Evolutionary conservation across 768 basidiomycete species (phyloP), one percentile per base, ranked within the genome.

Genomic region (Ramaria sp.): DNA sequence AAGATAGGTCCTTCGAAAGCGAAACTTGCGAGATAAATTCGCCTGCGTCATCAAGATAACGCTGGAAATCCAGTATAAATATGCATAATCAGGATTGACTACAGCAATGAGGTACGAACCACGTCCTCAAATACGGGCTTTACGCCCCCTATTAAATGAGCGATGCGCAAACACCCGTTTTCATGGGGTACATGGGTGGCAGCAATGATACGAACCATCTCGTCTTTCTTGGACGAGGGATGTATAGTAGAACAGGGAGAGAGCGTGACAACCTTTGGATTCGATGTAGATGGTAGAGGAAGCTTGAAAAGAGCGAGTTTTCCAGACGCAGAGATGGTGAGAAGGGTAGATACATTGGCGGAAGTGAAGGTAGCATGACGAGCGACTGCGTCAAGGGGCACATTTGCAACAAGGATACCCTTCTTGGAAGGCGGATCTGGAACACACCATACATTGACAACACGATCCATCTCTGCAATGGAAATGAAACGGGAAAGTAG

Each of bases 311-410:
- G 63, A 0, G 75, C 75, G 12, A 84, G 65, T 61, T 74, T 78
- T 25, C 82, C 83, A 22, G 82, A 78, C 3, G 76, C 69, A 44
- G 81, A 79, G 37, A 84, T 68, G 15, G 78, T 70, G 39, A 82
- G 72, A 30, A 83, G 70, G 34, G 67, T 69, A 57, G 67, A 58
- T n/a, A 60, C 52, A 6, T 45, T 30, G 39, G 64, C 36, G 27
- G 44, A 34, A 9, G 62, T 58, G 18, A 66, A 60, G 34, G 62
- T 34, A 56, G 80, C 70, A 18, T 66, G 63, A 20, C 76, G 72
- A n/a, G 78, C 78, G 56, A 80, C 78, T 2, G 82, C 78, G 63
- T 86, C 84, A 15, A 85, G 69, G 13, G 82, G 75, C 4, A 81
- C 72, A 4, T 78, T 78, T 15, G 82, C 82, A 18, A 75, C 62